A percentile compares a stretch with the other conserved stretches of the same genome.
These are phyloP conservation scores for Phytophthora palmivora DNA, from an alignment of 352 stramenopile genomes.

Conservation along the genomic window DNA sequence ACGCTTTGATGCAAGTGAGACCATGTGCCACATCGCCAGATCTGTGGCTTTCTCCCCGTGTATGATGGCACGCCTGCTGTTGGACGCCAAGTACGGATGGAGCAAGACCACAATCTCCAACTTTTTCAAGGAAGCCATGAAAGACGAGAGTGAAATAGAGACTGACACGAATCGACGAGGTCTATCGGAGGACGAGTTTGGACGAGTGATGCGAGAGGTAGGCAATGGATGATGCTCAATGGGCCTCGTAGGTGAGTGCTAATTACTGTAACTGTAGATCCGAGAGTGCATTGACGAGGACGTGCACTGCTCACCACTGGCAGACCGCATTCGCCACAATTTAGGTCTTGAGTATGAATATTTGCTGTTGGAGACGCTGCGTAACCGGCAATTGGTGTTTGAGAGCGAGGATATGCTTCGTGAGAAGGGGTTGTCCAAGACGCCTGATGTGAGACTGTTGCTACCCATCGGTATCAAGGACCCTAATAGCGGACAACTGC, in stretches of 20 bases:
- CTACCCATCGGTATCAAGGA: conserved; percentile 84
- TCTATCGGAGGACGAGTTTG: conserved; percentile 37
- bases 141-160: conserved; percentile 26
- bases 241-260: not conserved
- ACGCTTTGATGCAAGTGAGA: conserved; percentile 40
- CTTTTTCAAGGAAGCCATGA: conserved; percentile 62
- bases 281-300: conserved; percentile 74
- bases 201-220: conserved; percentile 41
- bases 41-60: conserved; percentile 68
- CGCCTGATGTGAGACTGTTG: conserved; percentile 81
- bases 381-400: conserved; percentile 75
- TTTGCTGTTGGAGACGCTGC: conserved; percentile 77
- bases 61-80: conserved; percentile 68
- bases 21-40: conserved; percentile 48
- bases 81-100: conserved; percentile 63
- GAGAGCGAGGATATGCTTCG: conserved; percentile 85
- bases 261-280: conserved; percentile 44
- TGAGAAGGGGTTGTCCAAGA: conserved; percentile 87
- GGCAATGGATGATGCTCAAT: not conserved
- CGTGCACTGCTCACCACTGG: conserved; percentile 76
- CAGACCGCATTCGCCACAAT: conserved; percentile 78
- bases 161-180: conserved; percentile 24
- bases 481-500: conserved; percentile 28
- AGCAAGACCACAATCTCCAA: conserved; percentile 76
- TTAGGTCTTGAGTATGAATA: conserved; percentile 90